These are phyloP conservation scores for Coffea eugenioides DNA, from an alignment of 257 asterid genomes.

Conservation along the genomic window DNA sequence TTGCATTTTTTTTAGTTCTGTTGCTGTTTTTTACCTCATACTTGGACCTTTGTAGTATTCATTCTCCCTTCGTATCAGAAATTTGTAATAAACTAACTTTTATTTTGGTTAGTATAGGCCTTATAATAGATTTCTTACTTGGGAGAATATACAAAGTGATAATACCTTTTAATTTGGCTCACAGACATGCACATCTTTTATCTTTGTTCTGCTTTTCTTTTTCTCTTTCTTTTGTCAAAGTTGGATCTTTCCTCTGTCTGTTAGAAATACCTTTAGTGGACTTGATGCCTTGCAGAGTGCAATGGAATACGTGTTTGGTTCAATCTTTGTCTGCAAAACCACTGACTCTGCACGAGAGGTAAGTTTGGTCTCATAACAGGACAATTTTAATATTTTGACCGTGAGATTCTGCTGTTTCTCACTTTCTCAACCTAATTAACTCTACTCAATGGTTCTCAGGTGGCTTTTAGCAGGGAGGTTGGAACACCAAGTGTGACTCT, in stretches of 20 bases:
- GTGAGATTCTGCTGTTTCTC: background rate
- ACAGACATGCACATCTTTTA: background rate
- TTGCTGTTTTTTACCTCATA: background rate
- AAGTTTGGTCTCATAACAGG: conserved; percentile 17
- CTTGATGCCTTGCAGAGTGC: conserved; percentile 65
- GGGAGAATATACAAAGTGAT: background rate
- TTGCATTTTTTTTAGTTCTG: background rate
- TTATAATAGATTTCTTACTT: background rate
- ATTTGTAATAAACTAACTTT: background rate
- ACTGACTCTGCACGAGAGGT: conserved; percentile 85
- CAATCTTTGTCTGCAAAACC: conserved; percentile 95
- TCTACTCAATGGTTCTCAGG: conserved; percentile 43
- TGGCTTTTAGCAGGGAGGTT: conserved; percentile 67
- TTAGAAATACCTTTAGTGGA: background rate
- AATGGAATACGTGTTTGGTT: conserved; percentile 93
- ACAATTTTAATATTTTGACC: background rate
- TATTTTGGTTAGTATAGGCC: background rate
- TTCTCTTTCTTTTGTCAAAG: background rate
- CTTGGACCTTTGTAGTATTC: background rate
- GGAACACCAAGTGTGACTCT: conserved; percentile 74
- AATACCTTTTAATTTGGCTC: background rate
- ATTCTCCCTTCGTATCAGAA: background rate
- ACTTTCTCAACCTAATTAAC: conserved; percentile 9
- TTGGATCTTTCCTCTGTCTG: background rate
- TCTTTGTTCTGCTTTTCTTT: no score